Percentiles rank a stretch among this genome's conserved stretches.
Conservation (phyloP, 1,139 yeast species). For the Geotrichum siamense region DNA sequence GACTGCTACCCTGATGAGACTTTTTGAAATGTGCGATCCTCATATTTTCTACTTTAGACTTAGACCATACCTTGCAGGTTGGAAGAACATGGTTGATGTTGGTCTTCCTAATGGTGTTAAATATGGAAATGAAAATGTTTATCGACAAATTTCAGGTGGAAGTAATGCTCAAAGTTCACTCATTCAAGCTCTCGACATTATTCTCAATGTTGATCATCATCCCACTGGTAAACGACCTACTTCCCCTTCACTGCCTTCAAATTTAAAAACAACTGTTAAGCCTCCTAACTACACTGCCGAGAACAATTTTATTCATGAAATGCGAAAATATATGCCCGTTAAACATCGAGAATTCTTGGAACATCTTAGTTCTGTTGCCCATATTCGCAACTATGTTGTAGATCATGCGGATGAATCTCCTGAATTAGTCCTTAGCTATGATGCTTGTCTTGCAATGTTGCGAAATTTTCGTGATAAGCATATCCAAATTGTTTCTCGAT, state of each 20-base stretch:
- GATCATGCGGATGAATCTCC: constrained; percentile 40
- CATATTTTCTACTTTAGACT: constrained; percentile 80
- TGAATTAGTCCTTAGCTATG: constrained; percentile 65
- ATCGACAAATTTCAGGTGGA: constrained; percentile 73
- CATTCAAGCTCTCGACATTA: constrained; percentile 76
- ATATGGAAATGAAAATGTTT: constrained; percentile 59
- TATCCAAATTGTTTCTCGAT: constrained; percentile 84
- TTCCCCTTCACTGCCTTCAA: constrained; percentile 12
- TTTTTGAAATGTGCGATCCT: constrained; percentile 96
- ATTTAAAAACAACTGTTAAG: constrained; percentile 13
- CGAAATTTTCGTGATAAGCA: constrained; percentile 87
- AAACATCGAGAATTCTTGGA: constrained; percentile 68
- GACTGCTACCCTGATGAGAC: constrained; percentile 67
- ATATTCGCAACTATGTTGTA: constrained; percentile 57
- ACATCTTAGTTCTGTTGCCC: constrained; percentile 50
- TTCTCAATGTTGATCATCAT: constrained; percentile 67
- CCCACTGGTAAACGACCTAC: constrained; percentile 56
- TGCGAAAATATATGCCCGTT: constrained; percentile 87
- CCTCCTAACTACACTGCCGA: constrained; percentile 27
- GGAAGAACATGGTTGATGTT: constrained; percentile 86
- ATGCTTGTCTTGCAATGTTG: constrained; percentile 85
- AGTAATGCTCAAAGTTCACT: constrained; percentile 90
- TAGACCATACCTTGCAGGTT: constrained; percentile 88
- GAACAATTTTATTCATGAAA: constrained; percentile 68
- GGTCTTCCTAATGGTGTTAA: constrained; percentile 74